Percentiles rank a stretch among this genome's conserved stretches.
phyloP scores from a whole-genome alignment of 2,329 filamentous ascomycete species.

The Penicillium sp. region DNA sequence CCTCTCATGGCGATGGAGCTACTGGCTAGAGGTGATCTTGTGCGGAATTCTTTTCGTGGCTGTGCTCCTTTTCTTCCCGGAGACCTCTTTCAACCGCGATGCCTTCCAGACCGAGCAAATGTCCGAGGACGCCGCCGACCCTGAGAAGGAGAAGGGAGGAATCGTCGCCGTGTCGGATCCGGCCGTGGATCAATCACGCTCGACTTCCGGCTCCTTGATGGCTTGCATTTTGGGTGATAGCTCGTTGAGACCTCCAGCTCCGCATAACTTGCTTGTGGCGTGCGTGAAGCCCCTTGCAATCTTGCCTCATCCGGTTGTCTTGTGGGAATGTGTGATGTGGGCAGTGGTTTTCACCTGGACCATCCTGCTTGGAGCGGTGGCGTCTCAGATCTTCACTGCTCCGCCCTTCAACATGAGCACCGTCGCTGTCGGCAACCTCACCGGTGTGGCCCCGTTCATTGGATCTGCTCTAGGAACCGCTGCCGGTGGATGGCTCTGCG shows the following conservation, averaged over 20 bases:
- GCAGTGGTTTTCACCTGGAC: not conserved
- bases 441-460: not conserved
- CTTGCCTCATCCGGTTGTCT: not conserved
- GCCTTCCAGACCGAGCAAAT: too few species aligned
- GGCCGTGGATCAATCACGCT: too few species aligned
- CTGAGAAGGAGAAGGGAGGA: not conserved
- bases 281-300: not conserved
- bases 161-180: too few species aligned
- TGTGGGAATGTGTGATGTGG: not conserved
- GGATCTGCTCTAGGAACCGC: not conserved
- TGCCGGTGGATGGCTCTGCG: not conserved
- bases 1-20: not conserved
- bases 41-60: not conserved
- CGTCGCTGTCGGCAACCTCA: not conserved
- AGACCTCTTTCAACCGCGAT: not conserved
- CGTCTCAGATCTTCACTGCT: not conserved
- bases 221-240: too few species aligned
- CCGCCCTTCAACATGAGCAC: not conserved
- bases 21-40: not conserved
- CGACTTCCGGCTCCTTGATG: too few species aligned
- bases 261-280: not conserved
- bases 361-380: not conserved
- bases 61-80: not conserved
- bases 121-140: too few species aligned
- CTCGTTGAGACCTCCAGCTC: too few species aligned